Conservation (phyloP, 768 basidiomycete species). For the Auriscalpium microsporum region DNA sequence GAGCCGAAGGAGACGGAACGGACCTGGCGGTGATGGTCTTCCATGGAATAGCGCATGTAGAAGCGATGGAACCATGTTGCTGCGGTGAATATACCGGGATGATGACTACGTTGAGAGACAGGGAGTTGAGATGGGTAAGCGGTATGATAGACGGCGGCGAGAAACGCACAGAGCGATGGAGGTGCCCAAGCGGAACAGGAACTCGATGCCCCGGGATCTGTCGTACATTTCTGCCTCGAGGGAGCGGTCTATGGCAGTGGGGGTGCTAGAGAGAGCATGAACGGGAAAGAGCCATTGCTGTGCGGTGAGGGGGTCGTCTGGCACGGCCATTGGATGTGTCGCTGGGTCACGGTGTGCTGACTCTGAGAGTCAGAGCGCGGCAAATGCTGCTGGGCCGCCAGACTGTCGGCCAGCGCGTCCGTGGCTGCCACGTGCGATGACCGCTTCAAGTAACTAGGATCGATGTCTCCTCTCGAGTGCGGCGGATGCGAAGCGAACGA, state of each 20-base stretch:
- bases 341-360: background rate
- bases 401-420: background rate
- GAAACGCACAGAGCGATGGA: constrained; percentile 64
- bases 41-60: constrained; percentile 81
- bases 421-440: background rate
- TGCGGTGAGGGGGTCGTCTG: background rate
- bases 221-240: constrained; percentile 69
- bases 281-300: constrained; percentile 14
- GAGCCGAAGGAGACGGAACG: constrained; percentile 10
- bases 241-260: constrained; percentile 11
- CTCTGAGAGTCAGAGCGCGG: too few species aligned
- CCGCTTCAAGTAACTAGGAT: background rate
- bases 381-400: background rate
- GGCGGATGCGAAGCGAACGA: too few species aligned
- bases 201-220: constrained; percentile 75
- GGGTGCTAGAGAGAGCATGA: constrained; percentile 6
- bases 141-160: constrained; percentile 2
- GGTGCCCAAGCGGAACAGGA: constrained; percentile 74
- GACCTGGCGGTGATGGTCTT: constrained; percentile 76
- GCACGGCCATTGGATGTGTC: background rate
- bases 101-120: constrained; percentile 42
- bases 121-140: constrained; percentile 9
- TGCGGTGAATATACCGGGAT: constrained; percentile 77
- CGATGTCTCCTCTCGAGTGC: background rate
- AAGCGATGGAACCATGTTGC: constrained; percentile 90